Evolutionary conservation across 352 stramenopile species (phyloP).

Genomic region (Blastocystis sp.): DNA sequence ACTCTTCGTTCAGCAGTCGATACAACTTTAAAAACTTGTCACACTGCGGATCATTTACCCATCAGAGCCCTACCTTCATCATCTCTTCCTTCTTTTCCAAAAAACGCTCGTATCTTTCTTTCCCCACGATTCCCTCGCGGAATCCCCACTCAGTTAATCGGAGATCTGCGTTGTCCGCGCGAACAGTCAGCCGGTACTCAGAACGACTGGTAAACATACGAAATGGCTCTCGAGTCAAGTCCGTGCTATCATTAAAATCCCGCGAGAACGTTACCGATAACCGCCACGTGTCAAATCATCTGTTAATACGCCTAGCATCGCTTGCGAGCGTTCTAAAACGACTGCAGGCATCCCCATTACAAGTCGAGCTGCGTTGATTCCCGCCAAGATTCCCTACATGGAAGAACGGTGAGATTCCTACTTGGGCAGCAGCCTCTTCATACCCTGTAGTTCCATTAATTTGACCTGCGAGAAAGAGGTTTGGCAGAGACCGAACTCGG

Average conservation of each 20-base stretch:
- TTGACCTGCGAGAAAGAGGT: conserved; percentile 85
- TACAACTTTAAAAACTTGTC: conserved; percentile 68
- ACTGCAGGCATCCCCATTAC: conserved; percentile 73
- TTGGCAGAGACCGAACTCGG: neutral
- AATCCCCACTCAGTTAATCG: conserved; percentile 85
- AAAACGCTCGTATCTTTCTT: conserved; percentile 74
- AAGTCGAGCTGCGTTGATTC: conserved; percentile 83
- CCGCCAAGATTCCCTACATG: conserved; percentile 81
- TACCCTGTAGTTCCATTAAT: conserved; percentile 98
- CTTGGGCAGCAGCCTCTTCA: conserved; percentile 93
- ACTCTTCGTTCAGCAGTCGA: conserved; percentile 73
- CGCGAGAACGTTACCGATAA: neutral
- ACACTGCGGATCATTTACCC: conserved; percentile 46
- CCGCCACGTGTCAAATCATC: conserved; percentile 84
- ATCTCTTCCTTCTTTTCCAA: conserved; percentile 73
- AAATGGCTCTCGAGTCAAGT: conserved; percentile 81
- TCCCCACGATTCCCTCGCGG: conserved; percentile 72
- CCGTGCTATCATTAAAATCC: neutral
- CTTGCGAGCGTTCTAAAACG: conserved; percentile 83
- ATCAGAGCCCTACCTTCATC: conserved; percentile 66
- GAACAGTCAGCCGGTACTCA: conserved; percentile 78
- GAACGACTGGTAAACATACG: conserved; percentile 96
- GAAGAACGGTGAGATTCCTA: neutral
- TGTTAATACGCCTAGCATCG: conserved; percentile 94
- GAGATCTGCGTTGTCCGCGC: conserved; percentile 91